Evolutionary conservation across 257 asterid genomes (phyloP).

Genomic region (Echites panduratus): DNA sequence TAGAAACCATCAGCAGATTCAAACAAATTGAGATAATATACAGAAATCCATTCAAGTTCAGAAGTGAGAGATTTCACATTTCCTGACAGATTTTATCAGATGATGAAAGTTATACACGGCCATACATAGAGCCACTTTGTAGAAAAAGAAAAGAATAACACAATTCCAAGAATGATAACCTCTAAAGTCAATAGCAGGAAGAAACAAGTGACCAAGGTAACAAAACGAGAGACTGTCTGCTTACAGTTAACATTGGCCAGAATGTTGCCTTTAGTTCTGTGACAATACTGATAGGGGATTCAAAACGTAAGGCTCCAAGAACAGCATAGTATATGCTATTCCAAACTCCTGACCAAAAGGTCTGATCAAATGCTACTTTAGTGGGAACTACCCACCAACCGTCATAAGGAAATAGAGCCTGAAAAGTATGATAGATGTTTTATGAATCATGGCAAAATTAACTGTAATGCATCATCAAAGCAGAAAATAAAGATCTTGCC

Average conservation of each 20-base stretch:
- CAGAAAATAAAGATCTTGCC: not conserved
- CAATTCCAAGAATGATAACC: not conserved
- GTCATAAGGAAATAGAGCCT: slow-evolving; percentile 75
- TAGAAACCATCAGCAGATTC: not conserved
- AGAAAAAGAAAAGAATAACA: not conserved
- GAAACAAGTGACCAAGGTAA: not conserved
- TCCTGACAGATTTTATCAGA: not conserved
- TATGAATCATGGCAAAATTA: not conserved
- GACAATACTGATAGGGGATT: slow-evolving; percentile 53
- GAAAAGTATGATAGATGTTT: slow-evolving; percentile 2
- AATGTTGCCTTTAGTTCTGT: slow-evolving; percentile 67
- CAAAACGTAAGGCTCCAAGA: slow-evolving; percentile 64
- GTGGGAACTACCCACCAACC: slow-evolving; percentile 98
- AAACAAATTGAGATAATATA: not conserved
- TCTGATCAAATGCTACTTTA: slow-evolving; percentile 75
- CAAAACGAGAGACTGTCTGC: slow-evolving; percentile 21
- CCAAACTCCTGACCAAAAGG: slow-evolving; percentile 81
- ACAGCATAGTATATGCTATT: slow-evolving; percentile 70
- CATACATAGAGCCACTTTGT: not conserved
- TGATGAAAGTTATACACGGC: not conserved
- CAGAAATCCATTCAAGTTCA: not conserved
- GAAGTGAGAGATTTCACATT: not conserved
- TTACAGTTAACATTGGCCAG: slow-evolving; percentile 82
- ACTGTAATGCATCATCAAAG: not conserved
- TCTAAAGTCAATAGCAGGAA: not conserved